phyloP scores from a whole-genome alignment of 1,284 basidiomycete genomes.

The Neotropicomus parvogracilis region DNA sequence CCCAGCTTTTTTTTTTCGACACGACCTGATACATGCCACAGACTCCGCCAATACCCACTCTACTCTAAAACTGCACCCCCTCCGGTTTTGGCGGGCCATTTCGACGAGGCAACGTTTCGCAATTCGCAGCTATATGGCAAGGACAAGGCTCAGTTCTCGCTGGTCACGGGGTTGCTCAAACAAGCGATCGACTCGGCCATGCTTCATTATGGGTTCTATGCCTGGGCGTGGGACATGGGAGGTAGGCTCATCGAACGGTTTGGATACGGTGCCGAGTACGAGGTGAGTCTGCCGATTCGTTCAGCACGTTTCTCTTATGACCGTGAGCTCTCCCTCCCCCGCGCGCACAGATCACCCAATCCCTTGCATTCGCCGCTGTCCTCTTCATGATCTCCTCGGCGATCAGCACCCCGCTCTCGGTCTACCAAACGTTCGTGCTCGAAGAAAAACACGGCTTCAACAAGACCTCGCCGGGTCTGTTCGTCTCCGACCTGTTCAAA shows the following conservation, averaged over 20 bases:
- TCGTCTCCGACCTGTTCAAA: constrained; percentile 79
- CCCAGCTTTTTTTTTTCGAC: constrained; percentile 5
- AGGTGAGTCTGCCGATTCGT: constrained; percentile 41
- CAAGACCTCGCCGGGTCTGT: constrained; percentile 80
- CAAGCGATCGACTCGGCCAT: constrained; percentile 70
- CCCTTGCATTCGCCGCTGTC: constrained; percentile 73
- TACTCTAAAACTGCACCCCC: constrained; percentile 82
- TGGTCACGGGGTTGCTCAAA: constrained; percentile 72
- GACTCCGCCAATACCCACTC: constrained; percentile 79
- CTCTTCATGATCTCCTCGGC: constrained; percentile 67
- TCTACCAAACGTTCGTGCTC: constrained; percentile 90
- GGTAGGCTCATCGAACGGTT: constrained; percentile 49
- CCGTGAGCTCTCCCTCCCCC: neutral
- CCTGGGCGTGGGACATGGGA: constrained; percentile 71
- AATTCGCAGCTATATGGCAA: constrained; percentile 91
- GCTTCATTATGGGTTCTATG: constrained; percentile 75
- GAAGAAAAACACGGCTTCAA: constrained; percentile 98
- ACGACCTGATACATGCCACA: constrained; percentile 27
- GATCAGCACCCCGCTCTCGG: constrained; percentile 68
- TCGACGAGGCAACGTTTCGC: constrained; percentile 70
- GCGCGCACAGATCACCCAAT: constrained; percentile 63
- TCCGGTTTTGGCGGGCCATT: constrained; percentile 67
- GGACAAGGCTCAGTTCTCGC: constrained; percentile 86
- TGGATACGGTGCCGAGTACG: constrained; percentile 64
- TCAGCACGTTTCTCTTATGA: neutral